phyloP scores from a whole-genome alignment of 257 asterid genomes.

The Linderniella brevidens region DNA sequence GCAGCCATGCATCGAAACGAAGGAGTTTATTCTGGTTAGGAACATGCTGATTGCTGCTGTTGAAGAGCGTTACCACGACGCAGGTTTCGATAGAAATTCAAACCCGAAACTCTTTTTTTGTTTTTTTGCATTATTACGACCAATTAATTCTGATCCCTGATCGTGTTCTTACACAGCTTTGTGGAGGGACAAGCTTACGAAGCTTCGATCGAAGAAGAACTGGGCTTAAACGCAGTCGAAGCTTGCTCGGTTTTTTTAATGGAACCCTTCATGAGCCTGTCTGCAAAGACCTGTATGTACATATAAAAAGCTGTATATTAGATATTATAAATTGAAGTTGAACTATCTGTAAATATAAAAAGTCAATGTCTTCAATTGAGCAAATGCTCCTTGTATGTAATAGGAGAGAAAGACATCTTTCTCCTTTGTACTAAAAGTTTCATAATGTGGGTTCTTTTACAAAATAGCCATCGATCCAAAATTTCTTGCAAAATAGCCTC shows the following conservation, averaged over 20 bases:
- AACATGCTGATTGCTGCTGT: conserved; percentile 50
- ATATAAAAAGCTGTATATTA: too few relatives aligned
- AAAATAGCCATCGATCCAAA: too few relatives aligned
- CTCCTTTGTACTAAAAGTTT: too few relatives aligned
- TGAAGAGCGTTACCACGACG: conserved; percentile 50
- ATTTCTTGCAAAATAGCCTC: too few relatives aligned
- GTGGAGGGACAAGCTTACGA: conserved; percentile 40
- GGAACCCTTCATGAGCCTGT: too few relatives aligned
- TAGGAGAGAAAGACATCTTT: too few relatives aligned
- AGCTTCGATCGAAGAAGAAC: conserved; percentile 4
- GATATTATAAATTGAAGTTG: too few relatives aligned
- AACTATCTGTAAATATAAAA: too few relatives aligned
- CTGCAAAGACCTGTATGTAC: too few relatives aligned
- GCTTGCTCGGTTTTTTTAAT: not conserved
- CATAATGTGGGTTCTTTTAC: too few relatives aligned
- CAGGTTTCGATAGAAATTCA: conserved; percentile 18
- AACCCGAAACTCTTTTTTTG: not conserved
- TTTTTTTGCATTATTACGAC: not conserved
- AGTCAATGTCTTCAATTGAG: too few relatives aligned
- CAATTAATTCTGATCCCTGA: not conserved
- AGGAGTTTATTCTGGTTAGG: conserved; percentile 32
- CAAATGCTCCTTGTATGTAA: too few relatives aligned
- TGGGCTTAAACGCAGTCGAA: not conserved
- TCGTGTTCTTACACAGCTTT: conserved; percentile 30
- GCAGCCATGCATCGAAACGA: conserved; percentile 38